These are phyloP conservation scores for Diplocarpon mali DNA, from an alignment of 2,329 filamentous ascomycete species.

Conservation along the genomic window DNA sequence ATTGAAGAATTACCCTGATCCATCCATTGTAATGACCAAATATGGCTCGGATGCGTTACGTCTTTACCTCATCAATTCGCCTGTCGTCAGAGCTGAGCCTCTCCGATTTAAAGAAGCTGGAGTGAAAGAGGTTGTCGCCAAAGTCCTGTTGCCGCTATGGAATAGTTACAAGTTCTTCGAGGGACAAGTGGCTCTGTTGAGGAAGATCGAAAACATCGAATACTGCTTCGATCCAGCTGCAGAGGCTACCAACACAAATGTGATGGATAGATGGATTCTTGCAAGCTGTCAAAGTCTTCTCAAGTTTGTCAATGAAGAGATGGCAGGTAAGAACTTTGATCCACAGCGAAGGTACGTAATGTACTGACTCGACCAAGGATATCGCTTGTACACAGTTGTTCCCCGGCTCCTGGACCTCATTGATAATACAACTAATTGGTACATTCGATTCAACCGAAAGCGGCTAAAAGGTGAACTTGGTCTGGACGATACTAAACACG, in stretches of 20 bases:
- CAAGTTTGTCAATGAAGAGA: constrained; percentile 86
- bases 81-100: constrained; percentile 84
- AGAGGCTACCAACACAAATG: constrained; percentile 70
- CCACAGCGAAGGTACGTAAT: neutral
- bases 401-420: constrained; percentile 73
- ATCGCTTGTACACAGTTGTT: constrained; percentile 83
- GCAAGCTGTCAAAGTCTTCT: constrained; percentile 85
- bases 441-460: constrained; percentile 88
- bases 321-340: constrained; percentile 50
- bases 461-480: constrained; percentile 85
- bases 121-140: constrained; percentile 89
- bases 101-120: constrained; percentile 84
- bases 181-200: constrained; percentile 72
- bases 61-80: constrained; percentile 94
- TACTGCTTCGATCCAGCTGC: constrained; percentile 69
- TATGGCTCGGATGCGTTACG: constrained; percentile 89
- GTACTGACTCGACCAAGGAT: constrained; percentile 33
- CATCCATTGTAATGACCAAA: constrained; percentile 67
- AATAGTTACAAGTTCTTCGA: constrained; percentile 97
- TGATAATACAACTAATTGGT: constrained; percentile 97
- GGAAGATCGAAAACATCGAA: constrained; percentile 71
- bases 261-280: constrained; percentile 94
- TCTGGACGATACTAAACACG: constrained; percentile 75
- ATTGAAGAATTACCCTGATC: constrained; percentile 92
- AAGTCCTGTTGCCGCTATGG: constrained; percentile 84